phyloP scores from a whole-genome alignment of 1,139 yeast species.

The Nadsonia starkeyi-henricii region DNA sequence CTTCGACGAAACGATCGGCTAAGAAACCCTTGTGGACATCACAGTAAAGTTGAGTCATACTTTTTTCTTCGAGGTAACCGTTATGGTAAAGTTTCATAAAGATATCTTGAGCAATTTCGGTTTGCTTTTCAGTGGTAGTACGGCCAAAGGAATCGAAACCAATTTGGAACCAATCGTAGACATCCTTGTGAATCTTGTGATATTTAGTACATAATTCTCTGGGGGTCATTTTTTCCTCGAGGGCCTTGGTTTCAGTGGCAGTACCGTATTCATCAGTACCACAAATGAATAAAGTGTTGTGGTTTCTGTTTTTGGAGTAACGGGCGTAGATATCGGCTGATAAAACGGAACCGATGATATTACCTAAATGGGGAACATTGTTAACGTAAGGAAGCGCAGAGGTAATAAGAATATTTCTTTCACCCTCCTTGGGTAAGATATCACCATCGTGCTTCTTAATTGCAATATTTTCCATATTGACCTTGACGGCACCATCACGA shows the following conservation, averaged over 20 bases:
- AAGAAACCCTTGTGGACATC: constrained; percentile 78
- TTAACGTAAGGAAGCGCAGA: constrained; percentile 96
- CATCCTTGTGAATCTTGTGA: constrained; percentile 71
- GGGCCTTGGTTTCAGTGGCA: constrained; percentile 96
- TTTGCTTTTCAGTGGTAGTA: constrained; percentile 84
- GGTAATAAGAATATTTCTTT: constrained; percentile 74
- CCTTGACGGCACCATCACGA: constrained; percentile 43
- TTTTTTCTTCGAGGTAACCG: constrained; percentile 70
- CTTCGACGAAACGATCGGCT: constrained; percentile 96
- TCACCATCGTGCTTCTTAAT: constrained; percentile 18
- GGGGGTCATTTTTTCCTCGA: constrained; percentile 86
- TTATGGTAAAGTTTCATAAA: constrained; percentile 62
- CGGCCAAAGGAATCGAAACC: constrained; percentile 93
- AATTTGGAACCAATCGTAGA: constrained; percentile 93
- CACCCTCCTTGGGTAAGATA: constrained; percentile 48
- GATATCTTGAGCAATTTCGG: constrained; percentile 90
- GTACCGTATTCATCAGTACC: constrained; percentile 99
- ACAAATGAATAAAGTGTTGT: constrained; percentile 73
- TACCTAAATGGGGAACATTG: constrained; percentile 96
- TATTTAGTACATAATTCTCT: constrained; percentile 81
- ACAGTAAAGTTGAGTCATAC: constrained; percentile 84
- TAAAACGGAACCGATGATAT: constrained; percentile 86
- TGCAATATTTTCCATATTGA: constrained; percentile 22
- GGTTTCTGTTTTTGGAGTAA: constrained; percentile 77
- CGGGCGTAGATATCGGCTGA: constrained; percentile 92